Evolutionary conservation across 352 stramenopile species (phyloP), one percentile per base, ranked within the genome.

Genomic region (Phytophthora pini): DNA sequence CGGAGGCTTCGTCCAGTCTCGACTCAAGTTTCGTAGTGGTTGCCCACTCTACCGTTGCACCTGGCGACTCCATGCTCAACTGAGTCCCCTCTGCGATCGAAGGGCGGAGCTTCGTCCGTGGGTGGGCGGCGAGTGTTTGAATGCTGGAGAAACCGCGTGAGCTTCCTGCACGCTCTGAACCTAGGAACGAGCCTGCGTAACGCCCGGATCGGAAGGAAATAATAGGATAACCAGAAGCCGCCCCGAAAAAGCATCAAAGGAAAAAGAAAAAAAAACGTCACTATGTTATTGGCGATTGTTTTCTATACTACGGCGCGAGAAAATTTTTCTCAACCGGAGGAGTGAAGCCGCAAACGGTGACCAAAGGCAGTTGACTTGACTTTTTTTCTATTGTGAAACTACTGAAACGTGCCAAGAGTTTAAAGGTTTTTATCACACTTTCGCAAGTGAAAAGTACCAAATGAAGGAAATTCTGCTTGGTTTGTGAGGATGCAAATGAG

Each of bases 51-150:
- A 50, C 62, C 44, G 51, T 65, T 71, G 61, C 56, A 29, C 9
- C 40, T 13, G 47, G 53, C 20, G 43, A 38, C 55, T 74, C 61
- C 70, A 77, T 77, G 45, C 29, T 72, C 46, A 56, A 61, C 50
- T 71, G 9, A 36, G 9, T 36, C 56, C 65, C 51, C 17, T 74
- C 65, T 77, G 70, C 65, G 60, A 77, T 72, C 69, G 64, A 77
- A 66, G 65, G 68, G 64, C 27, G 56, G 55, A 44, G 54, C 45
- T 63, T 40, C 24, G 58, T 76, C 40, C 45, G 24, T 26, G 24
- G 24, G 24, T 26, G 24, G 24, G 24, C 24, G 53, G 69, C 58
- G 60, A 73, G 53, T 68, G 59, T 56, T 68, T 72, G 56, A 77
- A 71, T 70, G 61, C 61, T 70, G 36, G 41, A 24, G 49, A 56